Evolutionary conservation across 2,329 filamentous ascomycete genomes (phyloP).

Genomic region (Ophiocordyceps sinensis): DNA sequence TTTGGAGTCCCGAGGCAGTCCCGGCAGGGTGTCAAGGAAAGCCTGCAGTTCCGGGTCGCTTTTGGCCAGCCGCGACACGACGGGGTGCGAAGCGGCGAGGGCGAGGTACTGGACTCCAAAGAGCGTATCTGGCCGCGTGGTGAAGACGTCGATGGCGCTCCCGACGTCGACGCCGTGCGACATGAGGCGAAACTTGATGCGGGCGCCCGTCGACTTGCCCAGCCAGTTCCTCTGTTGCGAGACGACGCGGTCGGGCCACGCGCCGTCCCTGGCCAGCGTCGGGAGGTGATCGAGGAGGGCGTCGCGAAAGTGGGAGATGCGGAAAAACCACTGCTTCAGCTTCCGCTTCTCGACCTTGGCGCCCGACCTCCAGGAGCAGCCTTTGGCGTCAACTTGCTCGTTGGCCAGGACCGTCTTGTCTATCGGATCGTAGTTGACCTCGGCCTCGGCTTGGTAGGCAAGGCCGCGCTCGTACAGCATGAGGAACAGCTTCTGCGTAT

Average conservation of each 20-base stretch:
- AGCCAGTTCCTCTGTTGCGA: slow-evolving; percentile 83
- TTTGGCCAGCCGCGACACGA: slow-evolving; percentile 47
- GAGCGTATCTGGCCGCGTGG: slow-evolving; percentile 75
- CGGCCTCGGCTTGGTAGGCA: slow-evolving; percentile 68
- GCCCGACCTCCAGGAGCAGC: slow-evolving; percentile 75
- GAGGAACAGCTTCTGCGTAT: slow-evolving; percentile 76
- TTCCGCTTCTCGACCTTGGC: slow-evolving; percentile 67
- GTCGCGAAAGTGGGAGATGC: slow-evolving; percentile 67
- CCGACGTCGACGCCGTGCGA: slow-evolving; percentile 23
- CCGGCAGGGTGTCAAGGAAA: slow-evolving; percentile 52
- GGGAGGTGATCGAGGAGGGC: slow-evolving; percentile 58
- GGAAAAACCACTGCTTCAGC: slow-evolving; percentile 82
- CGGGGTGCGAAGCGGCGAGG: slow-evolving; percentile 56
- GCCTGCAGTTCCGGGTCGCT: slow-evolving; percentile 45
- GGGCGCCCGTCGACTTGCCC: slow-evolving; percentile 60
- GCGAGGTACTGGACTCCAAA: slow-evolving; percentile 78
- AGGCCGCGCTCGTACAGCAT: slow-evolving; percentile 59
- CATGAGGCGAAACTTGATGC: slow-evolving; percentile 54
- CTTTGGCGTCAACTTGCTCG: slow-evolving; percentile 81
- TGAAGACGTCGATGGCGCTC: slow-evolving; percentile 57
- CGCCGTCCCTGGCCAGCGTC: slow-evolving; percentile 41
- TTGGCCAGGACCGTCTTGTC: slow-evolving; percentile 85
- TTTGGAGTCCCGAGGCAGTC: slow-evolving; percentile 40
- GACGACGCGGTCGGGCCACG: slow-evolving; percentile 73
- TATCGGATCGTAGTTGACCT: slow-evolving; percentile 83